Percentiles rank a stretch among this genome's conserved stretches.
phyloP scores from a whole-genome alignment of 345 rosid species.

The Gossypium thurberi region DNA sequence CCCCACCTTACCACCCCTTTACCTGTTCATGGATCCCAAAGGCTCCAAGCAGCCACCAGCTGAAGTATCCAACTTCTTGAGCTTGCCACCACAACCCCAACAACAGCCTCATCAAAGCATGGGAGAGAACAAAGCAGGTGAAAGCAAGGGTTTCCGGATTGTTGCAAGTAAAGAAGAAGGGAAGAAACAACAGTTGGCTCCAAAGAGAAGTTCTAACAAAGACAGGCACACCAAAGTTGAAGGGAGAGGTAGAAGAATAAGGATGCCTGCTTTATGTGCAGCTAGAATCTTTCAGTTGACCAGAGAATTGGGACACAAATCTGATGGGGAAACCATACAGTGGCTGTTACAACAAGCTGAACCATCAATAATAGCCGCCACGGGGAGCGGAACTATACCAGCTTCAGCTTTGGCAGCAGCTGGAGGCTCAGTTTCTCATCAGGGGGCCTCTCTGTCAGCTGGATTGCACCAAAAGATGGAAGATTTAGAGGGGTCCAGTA shows the following conservation, averaged over 20 bases:
- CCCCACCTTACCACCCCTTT: constrained; percentile 13
- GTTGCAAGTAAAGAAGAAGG: constrained; percentile 59
- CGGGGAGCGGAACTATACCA: constrained; percentile 89
- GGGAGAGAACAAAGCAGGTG: constrained; percentile 51
- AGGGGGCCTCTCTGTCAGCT: constrained; percentile 49
- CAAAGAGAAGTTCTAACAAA: constrained; percentile 87
- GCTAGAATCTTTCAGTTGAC: constrained; percentile 96
- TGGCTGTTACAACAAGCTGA: constrained; percentile 95
- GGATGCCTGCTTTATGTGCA: constrained; percentile 99
- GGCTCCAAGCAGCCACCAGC: constrained; percentile 40
- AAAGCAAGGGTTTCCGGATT: constrained; percentile 72
- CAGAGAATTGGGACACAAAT: constrained; percentile 95
- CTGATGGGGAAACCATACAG: constrained; percentile 94
- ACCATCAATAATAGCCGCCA: constrained; percentile 85
- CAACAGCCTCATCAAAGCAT: constrained; percentile 23
- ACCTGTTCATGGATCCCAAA: constrained; percentile 60
- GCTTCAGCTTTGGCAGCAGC: constrained; percentile 81
- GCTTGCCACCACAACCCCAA: constrained; percentile 34
- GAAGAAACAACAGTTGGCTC: constrained; percentile 56
- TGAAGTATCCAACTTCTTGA: constrained; percentile 55
- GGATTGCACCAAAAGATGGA: constrained; percentile 70
- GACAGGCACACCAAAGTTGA: constrained; percentile 96
- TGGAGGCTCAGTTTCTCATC: constrained; percentile 58
- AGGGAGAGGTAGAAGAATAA: constrained; percentile 85
- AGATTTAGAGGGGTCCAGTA: constrained; percentile 50